Percentiles rank a stretch among this genome's conserved stretches.
These are phyloP conservation scores for Porcisia deanei DNA, from an alignment of 208 protist genomes.

Conservation along the genomic window DNA sequence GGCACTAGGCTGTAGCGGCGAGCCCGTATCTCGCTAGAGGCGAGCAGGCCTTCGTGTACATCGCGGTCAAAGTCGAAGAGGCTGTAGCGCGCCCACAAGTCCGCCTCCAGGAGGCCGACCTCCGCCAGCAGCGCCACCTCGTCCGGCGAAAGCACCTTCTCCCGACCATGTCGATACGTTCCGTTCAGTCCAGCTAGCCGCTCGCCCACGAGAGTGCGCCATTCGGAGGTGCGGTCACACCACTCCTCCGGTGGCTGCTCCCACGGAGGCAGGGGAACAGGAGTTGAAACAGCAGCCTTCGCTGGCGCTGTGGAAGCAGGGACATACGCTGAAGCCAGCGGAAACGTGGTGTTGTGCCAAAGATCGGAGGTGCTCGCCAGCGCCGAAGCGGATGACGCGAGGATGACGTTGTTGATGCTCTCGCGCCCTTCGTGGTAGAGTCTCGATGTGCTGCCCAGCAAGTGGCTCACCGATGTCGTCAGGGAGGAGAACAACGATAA, in stretches of 20 bases:
- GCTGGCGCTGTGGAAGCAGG: not conserved
- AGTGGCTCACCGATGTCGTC: constrained; percentile 46
- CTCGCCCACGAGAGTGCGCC: constrained; percentile 50
- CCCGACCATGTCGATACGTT: constrained; percentile 65
- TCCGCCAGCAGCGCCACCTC: constrained; percentile 58
- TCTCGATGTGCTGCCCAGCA: constrained; percentile 46
- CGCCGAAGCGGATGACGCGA: not conserved
- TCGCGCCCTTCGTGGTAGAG: constrained; percentile 52
- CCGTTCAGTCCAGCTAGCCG: constrained; percentile 53
- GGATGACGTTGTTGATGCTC: constrained; percentile 24
- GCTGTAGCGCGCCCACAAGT: constrained; percentile 35
- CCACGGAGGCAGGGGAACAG: constrained; percentile 46
- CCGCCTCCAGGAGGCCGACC: constrained; percentile 49
- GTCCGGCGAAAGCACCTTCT: constrained; percentile 45
- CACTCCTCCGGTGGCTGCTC: constrained; percentile 58
- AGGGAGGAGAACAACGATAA: constrained; percentile 62
- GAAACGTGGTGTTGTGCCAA: constrained; percentile 2
- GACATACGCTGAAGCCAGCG: not conserved
- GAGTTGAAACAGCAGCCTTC: not conserved
- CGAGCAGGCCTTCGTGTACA: constrained; percentile 68
- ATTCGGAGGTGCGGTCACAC: constrained; percentile 49
- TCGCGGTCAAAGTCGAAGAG: constrained; percentile 63
- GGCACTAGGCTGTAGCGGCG: constrained; percentile 80
- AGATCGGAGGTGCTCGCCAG: not conserved
- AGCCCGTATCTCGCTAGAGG: constrained; percentile 33